Evolutionary conservation across 768 basidiomycete species (phyloP), one percentile per base, ranked within the genome.

Genomic region (Fistulinella prunicolor): DNA sequence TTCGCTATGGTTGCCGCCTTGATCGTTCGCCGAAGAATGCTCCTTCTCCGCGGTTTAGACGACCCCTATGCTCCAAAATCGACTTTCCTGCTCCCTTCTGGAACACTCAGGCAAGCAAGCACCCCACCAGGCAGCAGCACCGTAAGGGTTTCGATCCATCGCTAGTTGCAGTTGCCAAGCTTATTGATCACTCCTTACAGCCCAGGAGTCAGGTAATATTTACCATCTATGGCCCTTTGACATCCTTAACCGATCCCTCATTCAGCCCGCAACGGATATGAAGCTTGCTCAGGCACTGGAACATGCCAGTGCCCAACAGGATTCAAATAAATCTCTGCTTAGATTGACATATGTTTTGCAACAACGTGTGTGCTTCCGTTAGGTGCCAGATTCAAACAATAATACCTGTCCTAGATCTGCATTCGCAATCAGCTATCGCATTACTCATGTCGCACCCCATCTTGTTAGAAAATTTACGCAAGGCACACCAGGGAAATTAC

Each of bases 1-100:
- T 98, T 96, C 62, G 93, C 91, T 3, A 98, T 98, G 96, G 80
- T 86, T n/a, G 90, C 93, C 7, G 94, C 95, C 1, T 82, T 85
- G 47, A 74, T 99, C 29, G 76, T 97, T 2, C 76, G 95, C 36
- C 75, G 95, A 40, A 89, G 85, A 59, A 86, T 91, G 57, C 62
- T 83, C 28, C 62, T 85, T 6, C 57, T 75, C 14, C 70, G 74
- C 23, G 90, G 89, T 1, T 66, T 85, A 39, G 75, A 78, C 4
- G 95, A 97, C 62, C 92, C 94, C 1, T 96, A 92, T 63, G 75
- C 76, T 4, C 43, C 65, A 29, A 81, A 72, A 60, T 37, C 58
- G 9, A 59, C 62, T 34, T 51, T 47, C 9, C 26, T 43, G 10
- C 38, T 48, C 22, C 41, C 47, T 51, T 47, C 47, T 37, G 48